Evolutionary conservation across 768 basidiomycete species (phyloP).

Genomic region (Boletus sp.): DNA sequence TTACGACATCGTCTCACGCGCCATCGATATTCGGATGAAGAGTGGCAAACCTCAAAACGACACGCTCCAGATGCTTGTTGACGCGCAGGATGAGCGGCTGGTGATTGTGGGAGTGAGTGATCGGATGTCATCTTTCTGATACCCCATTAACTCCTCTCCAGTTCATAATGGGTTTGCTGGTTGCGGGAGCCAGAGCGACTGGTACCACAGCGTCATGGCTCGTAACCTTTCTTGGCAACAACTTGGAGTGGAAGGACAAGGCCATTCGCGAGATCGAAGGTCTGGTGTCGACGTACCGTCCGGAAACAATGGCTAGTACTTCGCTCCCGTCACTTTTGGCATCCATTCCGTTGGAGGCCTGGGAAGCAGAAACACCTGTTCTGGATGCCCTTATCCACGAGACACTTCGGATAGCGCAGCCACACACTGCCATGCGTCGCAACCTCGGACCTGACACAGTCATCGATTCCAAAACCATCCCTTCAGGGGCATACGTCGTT

Average conservation of each 20-base stretch:
- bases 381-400: constrained; percentile 73
- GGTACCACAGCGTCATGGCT: constrained; percentile 81
- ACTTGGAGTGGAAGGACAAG: constrained; percentile 61
- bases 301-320: constrained; percentile 19
- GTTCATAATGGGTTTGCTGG: constrained; percentile 81
- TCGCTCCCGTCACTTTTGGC: constrained; percentile 48
- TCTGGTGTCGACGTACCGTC: constrained; percentile 45
- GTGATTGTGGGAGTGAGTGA: constrained; percentile 63
- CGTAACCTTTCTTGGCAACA: constrained; percentile 65
- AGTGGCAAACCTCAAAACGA: constrained; percentile 60
- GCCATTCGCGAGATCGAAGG: constrained; percentile 58
- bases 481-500: constrained; percentile 70
- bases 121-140: constrained; percentile 14
- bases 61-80: constrained; percentile 71
- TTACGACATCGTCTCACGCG: constrained; percentile 61
- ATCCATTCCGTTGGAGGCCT: constrained; percentile 60
- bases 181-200: constrained; percentile 78
- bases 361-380: constrained; percentile 68
- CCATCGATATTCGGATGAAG: constrained; percentile 54
- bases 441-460: constrained; percentile 70
- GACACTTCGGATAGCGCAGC: constrained; percentile 74
- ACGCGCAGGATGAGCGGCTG: constrained; percentile 62
- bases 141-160: constrained; percentile 32
- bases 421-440: constrained; percentile 76
- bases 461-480: constrained; percentile 66